Evolutionary conservation across 148 eudicot genomes (phyloP).

Genomic region (Vaccinium darrowii): DNA sequence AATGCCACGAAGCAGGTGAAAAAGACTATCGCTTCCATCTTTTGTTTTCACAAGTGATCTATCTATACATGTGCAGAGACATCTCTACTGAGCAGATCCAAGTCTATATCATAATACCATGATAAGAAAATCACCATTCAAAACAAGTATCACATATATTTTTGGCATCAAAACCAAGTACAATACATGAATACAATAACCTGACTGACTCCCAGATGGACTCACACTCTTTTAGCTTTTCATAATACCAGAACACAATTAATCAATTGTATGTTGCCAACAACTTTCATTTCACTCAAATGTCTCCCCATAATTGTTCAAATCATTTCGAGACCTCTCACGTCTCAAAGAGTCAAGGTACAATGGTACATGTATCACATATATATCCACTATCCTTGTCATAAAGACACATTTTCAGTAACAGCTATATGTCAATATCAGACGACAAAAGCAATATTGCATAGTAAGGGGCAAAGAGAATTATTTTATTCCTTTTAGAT

Average conservation of each 20-base stretch:
- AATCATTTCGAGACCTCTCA: not conserved
- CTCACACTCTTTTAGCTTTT: not conserved
- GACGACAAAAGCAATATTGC: not conserved
- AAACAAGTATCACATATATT: not conserved
- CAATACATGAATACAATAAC: not conserved
- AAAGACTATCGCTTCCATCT: not conserved
- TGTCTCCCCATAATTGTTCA: not conserved
- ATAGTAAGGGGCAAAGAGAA: not conserved
- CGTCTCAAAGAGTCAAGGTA: not conserved
- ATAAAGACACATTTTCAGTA: not conserved
- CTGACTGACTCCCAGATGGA: not conserved
- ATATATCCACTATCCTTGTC: constrained; percentile 1
- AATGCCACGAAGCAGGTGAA: not conserved
- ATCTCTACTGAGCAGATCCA: not conserved
- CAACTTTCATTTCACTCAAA: not conserved
- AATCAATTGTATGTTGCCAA: not conserved
- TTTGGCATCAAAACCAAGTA: not conserved
- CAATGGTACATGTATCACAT: not conserved
- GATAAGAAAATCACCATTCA: not conserved
- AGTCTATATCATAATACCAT: not conserved
- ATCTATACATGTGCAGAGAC: not conserved
- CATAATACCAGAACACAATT: not conserved
- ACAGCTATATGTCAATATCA: not conserved
- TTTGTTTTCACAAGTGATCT: not conserved
- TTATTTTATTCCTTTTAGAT: not conserved